These are phyloP conservation scores for Cyberlindnera nakhonratchasimensis DNA, from an alignment of 805 yeast genomes.

Conservation along the genomic window DNA sequence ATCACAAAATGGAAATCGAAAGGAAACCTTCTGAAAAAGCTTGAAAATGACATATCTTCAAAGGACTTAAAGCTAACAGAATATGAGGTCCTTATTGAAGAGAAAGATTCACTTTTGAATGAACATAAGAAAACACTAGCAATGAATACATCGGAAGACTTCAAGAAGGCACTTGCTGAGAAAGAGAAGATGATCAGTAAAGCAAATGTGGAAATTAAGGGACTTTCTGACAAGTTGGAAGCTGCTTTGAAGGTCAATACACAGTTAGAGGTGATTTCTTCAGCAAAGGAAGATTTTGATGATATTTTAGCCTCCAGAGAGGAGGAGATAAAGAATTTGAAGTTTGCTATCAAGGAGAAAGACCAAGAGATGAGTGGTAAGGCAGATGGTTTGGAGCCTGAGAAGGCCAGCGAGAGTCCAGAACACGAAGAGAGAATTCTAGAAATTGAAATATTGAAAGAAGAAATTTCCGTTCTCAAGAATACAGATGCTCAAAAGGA, in stretches of 20 bases:
- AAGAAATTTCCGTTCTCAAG: constrained; percentile 20
- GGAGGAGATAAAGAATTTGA: constrained; percentile 4
- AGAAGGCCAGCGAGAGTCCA: constrained; percentile 13
- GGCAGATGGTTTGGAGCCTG: constrained; percentile 3
- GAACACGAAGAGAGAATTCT: constrained; percentile 23
- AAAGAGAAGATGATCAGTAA: background rate
- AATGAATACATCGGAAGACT: background rate
- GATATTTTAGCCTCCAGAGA: constrained; percentile 3
- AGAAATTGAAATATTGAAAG: constrained; percentile 26
- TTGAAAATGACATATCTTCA: constrained; percentile 2
- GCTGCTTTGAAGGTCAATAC: constrained; percentile 26
- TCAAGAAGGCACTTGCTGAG: constrained; percentile 2
- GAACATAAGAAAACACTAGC: constrained; percentile 4
- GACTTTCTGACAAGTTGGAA: constrained; percentile 26
- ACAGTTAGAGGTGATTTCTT: background rate
- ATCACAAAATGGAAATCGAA: background rate
- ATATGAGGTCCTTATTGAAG: background rate
- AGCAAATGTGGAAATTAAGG: constrained; percentile 7
- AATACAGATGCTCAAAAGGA: constrained; percentile 9
- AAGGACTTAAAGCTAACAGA: constrained; percentile 6
- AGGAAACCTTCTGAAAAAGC: background rate
- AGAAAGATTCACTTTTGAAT: constrained; percentile 6
- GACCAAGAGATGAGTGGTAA: constrained; percentile 1
- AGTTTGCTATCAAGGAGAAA: constrained; percentile 1
- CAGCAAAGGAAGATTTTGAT: background rate